Percentiles rank a stretch among this genome's conserved stretches.
phyloP scores from a whole-genome alignment of 169 alveolate species.

The Cryptosporidium viatorum region DNA sequence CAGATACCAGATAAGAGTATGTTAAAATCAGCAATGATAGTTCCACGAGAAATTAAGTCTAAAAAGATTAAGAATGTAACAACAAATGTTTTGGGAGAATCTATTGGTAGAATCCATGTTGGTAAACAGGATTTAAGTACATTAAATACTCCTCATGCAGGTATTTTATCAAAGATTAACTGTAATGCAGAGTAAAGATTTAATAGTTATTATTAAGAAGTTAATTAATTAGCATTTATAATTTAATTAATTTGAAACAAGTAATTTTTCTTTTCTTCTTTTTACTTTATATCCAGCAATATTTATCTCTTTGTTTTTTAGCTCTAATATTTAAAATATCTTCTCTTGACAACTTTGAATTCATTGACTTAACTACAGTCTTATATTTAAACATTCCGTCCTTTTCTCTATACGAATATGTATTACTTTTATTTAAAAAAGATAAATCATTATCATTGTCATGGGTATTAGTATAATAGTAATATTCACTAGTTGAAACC shows the following conservation, averaged over 20 bases:
- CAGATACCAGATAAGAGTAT: slow-evolving; percentile 27
- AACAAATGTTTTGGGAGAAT: slow-evolving; percentile 61
- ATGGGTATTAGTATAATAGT: slow-evolving; percentile 12
- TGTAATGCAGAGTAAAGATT: neutral
- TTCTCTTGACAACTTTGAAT: slow-evolving; percentile 78
- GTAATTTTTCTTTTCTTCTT: neutral
- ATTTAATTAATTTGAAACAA: neutral
- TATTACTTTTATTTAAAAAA: slow-evolving; percentile 7
- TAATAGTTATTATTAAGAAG: neutral
- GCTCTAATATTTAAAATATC: slow-evolving; percentile 80
- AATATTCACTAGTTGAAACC: slow-evolving; percentile 76
- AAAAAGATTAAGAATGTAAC: slow-evolving; percentile 39
- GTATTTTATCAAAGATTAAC: slow-evolving; percentile 20
- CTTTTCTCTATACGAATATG: slow-evolving; percentile 78
- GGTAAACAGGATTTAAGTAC: slow-evolving; percentile 64
- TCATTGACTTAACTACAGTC: slow-evolving; percentile 38
- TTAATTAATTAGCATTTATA: neutral
- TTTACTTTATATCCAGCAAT: slow-evolving; percentile 80
- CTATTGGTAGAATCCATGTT: slow-evolving; percentile 68
- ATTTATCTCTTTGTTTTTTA: slow-evolving; percentile 82
- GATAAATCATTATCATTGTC: slow-evolving; percentile 35
- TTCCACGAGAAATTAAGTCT: slow-evolving; percentile 55
- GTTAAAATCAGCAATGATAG: slow-evolving; percentile 22
- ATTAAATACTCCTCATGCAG: slow-evolving; percentile 69
- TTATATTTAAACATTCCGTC: slow-evolving; percentile 79